A percentile compares a stretch with the other conserved stretches of the same genome.
Evolutionary conservation across 73 alveolate genomes (phyloP).

Genomic region (Effrenium voratum): DNA sequence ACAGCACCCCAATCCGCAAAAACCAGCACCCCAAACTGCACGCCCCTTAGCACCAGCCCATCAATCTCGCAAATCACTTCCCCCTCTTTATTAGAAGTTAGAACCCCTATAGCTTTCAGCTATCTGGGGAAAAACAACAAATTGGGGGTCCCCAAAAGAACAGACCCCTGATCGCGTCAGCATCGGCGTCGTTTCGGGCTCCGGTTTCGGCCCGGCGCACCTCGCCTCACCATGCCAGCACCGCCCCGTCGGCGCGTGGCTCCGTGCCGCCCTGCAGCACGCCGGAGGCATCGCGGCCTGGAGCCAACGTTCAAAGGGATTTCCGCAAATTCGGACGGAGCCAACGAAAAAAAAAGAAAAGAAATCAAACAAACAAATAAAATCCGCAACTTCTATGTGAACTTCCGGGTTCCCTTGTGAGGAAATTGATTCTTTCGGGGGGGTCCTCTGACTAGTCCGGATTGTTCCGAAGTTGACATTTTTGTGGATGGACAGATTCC

Average conservation of each 20-base stretch:
- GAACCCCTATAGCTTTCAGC: too few relatives aligned
- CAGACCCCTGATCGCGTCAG: not conserved
- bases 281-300: constrained; percentile 41
- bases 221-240: constrained; percentile 55
- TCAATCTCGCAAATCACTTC: not conserved
- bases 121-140: not conserved
- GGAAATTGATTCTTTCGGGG: too few relatives aligned
- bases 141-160: not conserved
- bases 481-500: too few relatives aligned
- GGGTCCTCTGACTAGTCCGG: too few relatives aligned
- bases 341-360: too few relatives aligned
- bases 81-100: not conserved
- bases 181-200: not conserved
- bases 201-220: not conserved
- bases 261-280: constrained; percentile 57
- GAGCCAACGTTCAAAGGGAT: not conserved
- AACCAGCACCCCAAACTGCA: too few relatives aligned
- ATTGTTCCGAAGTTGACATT: too few relatives aligned
- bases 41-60: not conserved
- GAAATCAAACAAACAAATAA: too few relatives aligned
- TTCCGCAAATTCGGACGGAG: too few relatives aligned
- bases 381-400: too few relatives aligned
- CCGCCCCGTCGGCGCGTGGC: constrained; percentile 87
- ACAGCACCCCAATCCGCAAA: too few relatives aligned
- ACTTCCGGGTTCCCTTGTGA: too few relatives aligned